Evolutionary conservation across 352 stramenopile species (phyloP).

Genomic region (Pythium pyrilobum): DNA sequence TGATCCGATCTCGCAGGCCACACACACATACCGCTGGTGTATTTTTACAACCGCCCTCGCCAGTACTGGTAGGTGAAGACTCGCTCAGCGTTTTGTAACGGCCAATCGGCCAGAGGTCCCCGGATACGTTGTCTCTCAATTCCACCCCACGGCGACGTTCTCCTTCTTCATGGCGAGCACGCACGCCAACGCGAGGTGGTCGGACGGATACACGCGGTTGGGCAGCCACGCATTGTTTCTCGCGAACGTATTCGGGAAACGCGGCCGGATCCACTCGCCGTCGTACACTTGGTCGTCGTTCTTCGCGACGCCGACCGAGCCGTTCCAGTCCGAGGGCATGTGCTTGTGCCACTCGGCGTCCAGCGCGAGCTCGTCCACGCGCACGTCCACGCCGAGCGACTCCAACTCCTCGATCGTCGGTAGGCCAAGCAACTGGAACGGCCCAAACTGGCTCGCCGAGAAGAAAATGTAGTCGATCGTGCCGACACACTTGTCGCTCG

Average conservation of each 20-base stretch:
- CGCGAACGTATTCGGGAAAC: conserved; percentile 34
- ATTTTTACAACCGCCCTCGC: too few species aligned
- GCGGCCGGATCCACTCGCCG: conserved; percentile 38
- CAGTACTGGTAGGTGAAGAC: not conserved
- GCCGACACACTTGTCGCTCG: conserved; percentile 44
- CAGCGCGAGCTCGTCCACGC: conserved; percentile 6
- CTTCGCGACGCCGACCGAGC: conserved; percentile 8
- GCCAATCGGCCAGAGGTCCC: not conserved
- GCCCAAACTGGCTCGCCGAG: conserved; percentile 38
- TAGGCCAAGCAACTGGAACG: conserved; percentile 52
- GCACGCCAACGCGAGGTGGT: conserved; percentile 69
- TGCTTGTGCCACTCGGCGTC: conserved; percentile 43
- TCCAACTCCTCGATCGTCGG: conserved; percentile 40
- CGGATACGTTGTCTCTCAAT: conserved; percentile 19
- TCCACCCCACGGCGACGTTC: conserved; percentile 44
- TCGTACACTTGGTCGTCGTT: conserved; percentile 35
- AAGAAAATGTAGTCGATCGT: conserved; percentile 88
- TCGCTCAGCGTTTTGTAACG: not conserved
- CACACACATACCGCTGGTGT: too few species aligned
- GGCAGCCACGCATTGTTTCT: conserved; percentile 43
- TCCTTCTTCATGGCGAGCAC: conserved; percentile 52
- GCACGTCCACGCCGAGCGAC: conserved; percentile 34
- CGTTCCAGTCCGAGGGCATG: conserved; percentile 31
- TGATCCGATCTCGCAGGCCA: too few species aligned
- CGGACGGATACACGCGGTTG: conserved; percentile 63